Evolutionary conservation across 768 basidiomycete genomes (phyloP).

Genomic region (Austroboletus eburneus): DNA sequence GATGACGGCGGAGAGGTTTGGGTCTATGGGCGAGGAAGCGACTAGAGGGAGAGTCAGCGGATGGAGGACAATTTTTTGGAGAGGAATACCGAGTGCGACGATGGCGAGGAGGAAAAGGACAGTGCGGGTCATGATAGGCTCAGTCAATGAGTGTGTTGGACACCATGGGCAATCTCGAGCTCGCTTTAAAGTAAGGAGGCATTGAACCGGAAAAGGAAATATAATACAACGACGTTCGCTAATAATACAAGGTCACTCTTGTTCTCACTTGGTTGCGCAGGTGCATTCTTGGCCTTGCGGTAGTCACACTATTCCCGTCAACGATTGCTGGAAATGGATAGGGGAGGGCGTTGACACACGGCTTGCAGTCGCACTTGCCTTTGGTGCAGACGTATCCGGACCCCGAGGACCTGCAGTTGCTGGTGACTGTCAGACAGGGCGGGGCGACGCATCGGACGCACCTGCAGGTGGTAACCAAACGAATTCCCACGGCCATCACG

Average conservation of each 20-base stretch:
- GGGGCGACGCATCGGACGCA: conserved; percentile 5
- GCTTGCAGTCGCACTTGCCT: conserved; percentile 27
- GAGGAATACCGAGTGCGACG: conserved; percentile 15
- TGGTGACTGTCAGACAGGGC: conserved; percentile 4
- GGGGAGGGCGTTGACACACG: conserved; percentile 30
- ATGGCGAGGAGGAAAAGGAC: conserved; percentile 21
- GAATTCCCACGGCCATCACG: conserved; percentile 2
- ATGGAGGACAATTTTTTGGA: no score
- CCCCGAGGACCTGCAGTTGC: conserved; percentile 30
- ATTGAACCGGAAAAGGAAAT: no score
- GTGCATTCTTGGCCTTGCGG: conserved; percentile 11
- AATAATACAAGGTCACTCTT: no score
- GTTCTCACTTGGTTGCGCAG: conserved; percentile 18
- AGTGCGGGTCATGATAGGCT: not conserved
- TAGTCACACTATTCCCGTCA: conserved; percentile 15
- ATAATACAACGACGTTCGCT: no score
- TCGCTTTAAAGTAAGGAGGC: no score
- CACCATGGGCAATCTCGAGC: no score
- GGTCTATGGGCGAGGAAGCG: conserved; percentile 23
- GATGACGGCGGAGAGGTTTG: conserved; percentile 11
- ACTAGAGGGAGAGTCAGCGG: conserved; percentile 6
- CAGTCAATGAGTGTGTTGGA: conserved; percentile 19
- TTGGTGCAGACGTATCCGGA: conserved; percentile 30
- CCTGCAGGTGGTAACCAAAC: conserved; percentile 25
- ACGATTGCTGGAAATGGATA: no score